Evolutionary conservation across 2,329 filamentous ascomycete genomes (phyloP), one percentile per base, ranked within the genome.

Genomic region (Sclerotiophoma versabilis): DNA sequence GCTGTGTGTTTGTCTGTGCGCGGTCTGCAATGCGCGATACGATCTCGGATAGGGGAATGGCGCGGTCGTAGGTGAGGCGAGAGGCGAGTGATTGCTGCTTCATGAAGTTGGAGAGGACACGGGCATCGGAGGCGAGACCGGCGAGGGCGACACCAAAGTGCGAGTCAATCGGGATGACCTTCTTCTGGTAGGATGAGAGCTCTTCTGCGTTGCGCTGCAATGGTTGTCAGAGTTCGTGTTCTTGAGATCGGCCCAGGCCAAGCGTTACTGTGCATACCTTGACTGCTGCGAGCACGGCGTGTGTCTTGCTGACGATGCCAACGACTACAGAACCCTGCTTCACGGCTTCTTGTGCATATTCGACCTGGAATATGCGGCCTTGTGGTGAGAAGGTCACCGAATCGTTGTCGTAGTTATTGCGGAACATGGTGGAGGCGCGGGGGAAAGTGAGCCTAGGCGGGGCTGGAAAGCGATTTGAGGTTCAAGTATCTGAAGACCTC

Each of bases 391-490:
- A 99, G 81, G 95, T 99, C 81, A 98, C 93, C 62, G 93, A 96
- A 80, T 99, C 95, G 87, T 99, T 99, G 83, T 99, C 95, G 85
- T 99, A 99, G 81, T 98, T 98, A 85, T 99, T 99, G 81, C 95
- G 87, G 83, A 99, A 99, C 95, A 99, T 98, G 73, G 73, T 87
- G 84, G 64, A 55, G 55, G 63, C 55, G 59, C 50, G 49, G 59
- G 54, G 48, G 41, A 20, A 29, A 37, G 39, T 25, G 54, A 47
- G 32, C 17, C 41, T 49, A 29, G 43, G 29, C 17, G 51, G 27
- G 32, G 32, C 43, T 27, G 43, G 26, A 5, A 30, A 19, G 32
- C 11, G 1, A 38, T 33, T 20, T 20, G 23, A 20, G 32, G 23
- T 37, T 11, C 36, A 37, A 8, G 4, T 27, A 7, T 23, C n/a